These are phyloP conservation scores for Clonostachys rosea DNA, from an alignment of 2,329 filamentous ascomycete genomes.

Conservation along the genomic window DNA sequence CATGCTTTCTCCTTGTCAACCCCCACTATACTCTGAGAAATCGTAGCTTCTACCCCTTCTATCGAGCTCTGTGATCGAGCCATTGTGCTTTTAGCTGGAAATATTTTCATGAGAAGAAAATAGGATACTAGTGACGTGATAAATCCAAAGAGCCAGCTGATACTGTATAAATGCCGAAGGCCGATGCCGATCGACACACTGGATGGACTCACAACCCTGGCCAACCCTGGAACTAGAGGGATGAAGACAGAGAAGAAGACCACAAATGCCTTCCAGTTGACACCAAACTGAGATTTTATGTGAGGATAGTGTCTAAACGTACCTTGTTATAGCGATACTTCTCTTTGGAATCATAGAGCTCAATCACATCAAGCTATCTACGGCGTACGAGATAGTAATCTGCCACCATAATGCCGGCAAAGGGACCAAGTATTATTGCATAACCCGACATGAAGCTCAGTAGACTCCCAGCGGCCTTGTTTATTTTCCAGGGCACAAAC, in stretches of 20 bases:
- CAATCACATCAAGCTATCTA: constrained; percentile 29
- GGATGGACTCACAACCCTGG: neutral
- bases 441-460: constrained; percentile 23
- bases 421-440: constrained; percentile 29
- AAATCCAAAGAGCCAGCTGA: neutral
- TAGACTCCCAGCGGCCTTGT: constrained; percentile 18
- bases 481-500: constrained; percentile 26
- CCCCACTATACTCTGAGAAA: too few relatives aligned
- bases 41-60: too few relatives aligned
- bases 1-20: too few relatives aligned
- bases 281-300: constrained; percentile 15
- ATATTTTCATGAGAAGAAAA: neutral
- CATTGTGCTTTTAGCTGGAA: too few relatives aligned
- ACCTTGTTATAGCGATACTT: constrained; percentile 25
- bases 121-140: neutral
- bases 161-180: neutral
- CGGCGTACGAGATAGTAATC: constrained; percentile 32
- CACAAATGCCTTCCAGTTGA: constrained; percentile 23
- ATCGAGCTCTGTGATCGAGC: too few relatives aligned
- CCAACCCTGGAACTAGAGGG: neutral
- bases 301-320: too few relatives aligned
- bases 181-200: neutral
- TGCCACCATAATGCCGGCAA: constrained; percentile 30
- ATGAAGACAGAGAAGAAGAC: constrained; percentile 16
- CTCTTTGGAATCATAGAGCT: constrained; percentile 31